Conservation (phyloP, 805 yeast genomes). For the Candida endomychidarum region DNA sequence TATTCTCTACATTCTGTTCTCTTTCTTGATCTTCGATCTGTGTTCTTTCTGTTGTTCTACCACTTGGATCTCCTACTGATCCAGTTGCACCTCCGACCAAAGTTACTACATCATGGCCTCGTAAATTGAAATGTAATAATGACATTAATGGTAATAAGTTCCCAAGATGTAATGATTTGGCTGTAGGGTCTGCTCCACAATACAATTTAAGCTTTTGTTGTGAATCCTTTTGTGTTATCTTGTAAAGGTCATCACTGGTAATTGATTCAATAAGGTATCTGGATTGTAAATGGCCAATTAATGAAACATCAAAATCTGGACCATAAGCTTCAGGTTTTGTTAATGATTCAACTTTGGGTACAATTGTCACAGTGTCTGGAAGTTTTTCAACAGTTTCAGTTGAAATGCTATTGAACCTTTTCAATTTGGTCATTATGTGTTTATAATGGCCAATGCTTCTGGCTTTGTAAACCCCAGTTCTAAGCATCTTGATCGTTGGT, state of each 20-base stretch:
- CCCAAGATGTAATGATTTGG: constrained; percentile 85
- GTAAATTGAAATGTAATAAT: constrained; percentile 73
- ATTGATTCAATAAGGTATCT: constrained; percentile 39
- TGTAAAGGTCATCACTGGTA: constrained; percentile 38
- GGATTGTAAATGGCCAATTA: constrained; percentile 37
- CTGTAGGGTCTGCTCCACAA: constrained; percentile 97
- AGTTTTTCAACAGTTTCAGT: constrained; percentile 9
- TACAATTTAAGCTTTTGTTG: constrained; percentile 56
- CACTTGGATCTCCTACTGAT: constrained; percentile 95
- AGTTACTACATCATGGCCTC: constrained; percentile 85
- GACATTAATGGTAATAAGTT: constrained; percentile 86
- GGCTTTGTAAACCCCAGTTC: neutral
- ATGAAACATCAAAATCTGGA: constrained; percentile 27
- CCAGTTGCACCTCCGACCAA: constrained; percentile 96
- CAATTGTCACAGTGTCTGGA: constrained; percentile 38
- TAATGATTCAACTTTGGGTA: constrained; percentile 35
- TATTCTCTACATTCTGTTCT: constrained; percentile 54
- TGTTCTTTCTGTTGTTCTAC: constrained; percentile 73
- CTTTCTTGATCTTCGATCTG: constrained; percentile 55
- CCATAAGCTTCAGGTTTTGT: constrained; percentile 19
- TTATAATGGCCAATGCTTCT: neutral
- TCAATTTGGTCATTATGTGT: neutral
- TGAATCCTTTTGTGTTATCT: constrained; percentile 26
- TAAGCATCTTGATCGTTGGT: neutral
- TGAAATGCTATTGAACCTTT: constrained; percentile 4